phyloP scores from a whole-genome alignment of 2,329 filamentous ascomycete genomes.

The Verticillium albo-atrum region DNA sequence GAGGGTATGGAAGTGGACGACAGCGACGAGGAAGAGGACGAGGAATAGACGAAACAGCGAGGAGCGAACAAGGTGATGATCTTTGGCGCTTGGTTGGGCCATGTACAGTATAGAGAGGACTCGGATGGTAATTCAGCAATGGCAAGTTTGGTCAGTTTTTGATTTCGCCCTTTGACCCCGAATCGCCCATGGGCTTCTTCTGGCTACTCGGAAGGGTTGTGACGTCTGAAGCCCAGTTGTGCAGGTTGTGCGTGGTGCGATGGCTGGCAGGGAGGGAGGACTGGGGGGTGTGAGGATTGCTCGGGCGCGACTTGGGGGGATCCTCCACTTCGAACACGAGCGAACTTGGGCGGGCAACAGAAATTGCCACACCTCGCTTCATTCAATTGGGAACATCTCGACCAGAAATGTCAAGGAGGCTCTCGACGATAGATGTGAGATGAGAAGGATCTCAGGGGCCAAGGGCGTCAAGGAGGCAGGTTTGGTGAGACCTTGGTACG shows the following conservation, averaged over 20 bases:
- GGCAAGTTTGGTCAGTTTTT: slow-evolving; percentile 3
- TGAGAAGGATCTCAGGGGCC: neutral
- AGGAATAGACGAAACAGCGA: slow-evolving; percentile 25
- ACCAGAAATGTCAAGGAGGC: neutral
- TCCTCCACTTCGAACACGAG: neutral
- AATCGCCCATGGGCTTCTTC: slow-evolving; percentile 3
- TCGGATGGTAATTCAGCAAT: neutral
- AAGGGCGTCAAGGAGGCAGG: neutral
- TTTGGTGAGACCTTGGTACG: neutral
- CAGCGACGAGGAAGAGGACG: slow-evolving; percentile 74
- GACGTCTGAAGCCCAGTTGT: slow-evolving; percentile 23
- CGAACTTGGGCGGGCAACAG: neutral
- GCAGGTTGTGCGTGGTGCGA: slow-evolving; percentile 20
- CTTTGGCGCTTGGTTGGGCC: neutral
- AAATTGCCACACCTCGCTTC: neutral
- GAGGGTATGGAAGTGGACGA: slow-evolving; percentile 96
- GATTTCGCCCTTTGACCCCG: slow-evolving; percentile 12
- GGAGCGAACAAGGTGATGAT: neutral
- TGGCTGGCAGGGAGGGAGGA: slow-evolving; percentile 18
- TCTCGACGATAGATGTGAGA: neutral
- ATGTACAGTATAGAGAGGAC: slow-evolving; percentile 11
- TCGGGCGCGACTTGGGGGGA: neutral
- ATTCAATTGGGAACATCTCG: no score
- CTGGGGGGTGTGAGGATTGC: neutral
- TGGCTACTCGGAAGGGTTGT: slow-evolving; percentile 21